Evolutionary conservation across 1,284 basidiomycete species (phyloP).

Genomic region (Takashimella tepidaria): DNA sequence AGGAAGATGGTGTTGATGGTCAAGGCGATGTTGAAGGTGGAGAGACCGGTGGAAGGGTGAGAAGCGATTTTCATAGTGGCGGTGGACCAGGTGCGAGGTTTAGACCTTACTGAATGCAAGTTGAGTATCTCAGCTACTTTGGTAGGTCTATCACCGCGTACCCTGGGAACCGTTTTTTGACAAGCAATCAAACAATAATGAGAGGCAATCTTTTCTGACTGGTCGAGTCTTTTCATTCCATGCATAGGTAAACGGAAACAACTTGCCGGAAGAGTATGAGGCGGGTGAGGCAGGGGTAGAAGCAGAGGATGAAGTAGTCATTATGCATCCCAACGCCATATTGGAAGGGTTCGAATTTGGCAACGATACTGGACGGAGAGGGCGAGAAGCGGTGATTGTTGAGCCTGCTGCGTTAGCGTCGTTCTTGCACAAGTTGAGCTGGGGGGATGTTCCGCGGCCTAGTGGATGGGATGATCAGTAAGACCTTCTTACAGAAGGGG

Average conservation of each 20-base stretch:
- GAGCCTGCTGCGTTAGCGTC: conserved; percentile 59
- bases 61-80: conserved; percentile 73
- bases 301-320: background rate
- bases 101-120: conserved; percentile 86
- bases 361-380: background rate
- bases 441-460: conserved; percentile 11
- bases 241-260: too few relatives aligned
- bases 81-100: conserved; percentile 60
- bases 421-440: conserved; percentile 66
- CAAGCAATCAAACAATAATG: too few relatives aligned
- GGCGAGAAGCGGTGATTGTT: background rate
- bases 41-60: conserved; percentile 85
- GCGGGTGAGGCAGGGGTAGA: too few relatives aligned
- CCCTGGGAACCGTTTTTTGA: too few relatives aligned
- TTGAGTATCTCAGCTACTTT: background rate
- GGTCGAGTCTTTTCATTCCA: too few relatives aligned
- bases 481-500: too few relatives aligned
- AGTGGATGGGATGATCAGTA: conserved; percentile 3
- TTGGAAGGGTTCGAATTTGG: background rate
- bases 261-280: too few relatives aligned
- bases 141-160: too few relatives aligned
- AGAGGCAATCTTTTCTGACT: too few relatives aligned
- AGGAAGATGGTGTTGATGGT: conserved; percentile 49
- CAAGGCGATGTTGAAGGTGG: conserved; percentile 63
- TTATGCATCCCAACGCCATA: background rate